Conservation (phyloP, 2,329 filamentous ascomycete genomes). For the Xylaria multiplex region DNA sequence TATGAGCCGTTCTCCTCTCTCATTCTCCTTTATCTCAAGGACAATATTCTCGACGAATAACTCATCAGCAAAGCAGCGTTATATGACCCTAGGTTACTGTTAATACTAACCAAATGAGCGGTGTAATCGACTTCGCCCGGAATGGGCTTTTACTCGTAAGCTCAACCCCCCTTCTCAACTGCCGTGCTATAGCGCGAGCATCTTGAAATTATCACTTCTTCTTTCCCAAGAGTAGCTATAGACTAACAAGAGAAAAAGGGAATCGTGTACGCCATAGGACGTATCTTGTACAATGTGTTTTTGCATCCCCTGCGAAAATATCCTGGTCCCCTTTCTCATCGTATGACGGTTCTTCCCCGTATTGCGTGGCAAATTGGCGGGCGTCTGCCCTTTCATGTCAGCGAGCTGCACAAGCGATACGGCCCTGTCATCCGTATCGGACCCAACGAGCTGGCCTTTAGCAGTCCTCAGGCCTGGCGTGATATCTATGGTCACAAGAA, state of each 20-base stretch:
- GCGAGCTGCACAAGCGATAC: constrained; percentile 50
- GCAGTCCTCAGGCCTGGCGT: constrained; percentile 51
- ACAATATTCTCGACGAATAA: neutral
- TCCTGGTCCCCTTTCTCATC: constrained; percentile 45
- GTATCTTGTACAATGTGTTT: constrained; percentile 36
- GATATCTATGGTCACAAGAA: constrained; percentile 54
- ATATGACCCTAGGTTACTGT: neutral
- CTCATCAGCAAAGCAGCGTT: neutral
- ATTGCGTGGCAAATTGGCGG: constrained; percentile 35
- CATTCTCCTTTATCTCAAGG: neutral
- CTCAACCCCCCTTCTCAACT: neutral
- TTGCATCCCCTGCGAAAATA: constrained; percentile 46
- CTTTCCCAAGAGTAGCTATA: neutral
- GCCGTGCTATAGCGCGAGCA: neutral
- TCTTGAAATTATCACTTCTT: neutral
- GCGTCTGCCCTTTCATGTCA: constrained; percentile 36
- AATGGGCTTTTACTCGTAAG: constrained; percentile 29
- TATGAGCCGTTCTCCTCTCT: neutral
- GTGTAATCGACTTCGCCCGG: constrained; percentile 23
- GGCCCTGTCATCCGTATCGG: constrained; percentile 54
- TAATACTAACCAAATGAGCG: constrained; percentile 10
- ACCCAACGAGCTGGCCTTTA: constrained; percentile 55
- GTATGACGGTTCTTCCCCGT: constrained; percentile 39
- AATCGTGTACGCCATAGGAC: constrained; percentile 21
- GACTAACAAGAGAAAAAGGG: constrained; percentile 25